phyloP scores from a whole-genome alignment of 2,329 filamentous ascomycete genomes.

The Botrytis paeoniae region DNA sequence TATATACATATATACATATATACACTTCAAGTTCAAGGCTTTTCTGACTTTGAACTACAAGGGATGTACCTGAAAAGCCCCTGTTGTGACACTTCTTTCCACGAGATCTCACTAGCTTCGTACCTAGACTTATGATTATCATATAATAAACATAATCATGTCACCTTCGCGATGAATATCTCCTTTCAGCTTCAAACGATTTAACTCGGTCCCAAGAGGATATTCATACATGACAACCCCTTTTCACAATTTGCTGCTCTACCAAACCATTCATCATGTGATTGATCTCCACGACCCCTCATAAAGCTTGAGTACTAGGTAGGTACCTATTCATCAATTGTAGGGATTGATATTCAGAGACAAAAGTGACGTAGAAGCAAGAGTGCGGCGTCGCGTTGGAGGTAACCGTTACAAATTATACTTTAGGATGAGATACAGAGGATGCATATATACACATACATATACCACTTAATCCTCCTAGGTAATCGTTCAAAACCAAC shows the following conservation, averaged over 20 bases:
- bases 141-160: not conserved
- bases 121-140: not conserved
- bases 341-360: not conserved
- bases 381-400: slow-evolving; percentile 2
- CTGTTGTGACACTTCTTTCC: not conserved
- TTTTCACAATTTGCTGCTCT: not conserved
- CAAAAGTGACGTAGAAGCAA: slow-evolving; percentile 14
- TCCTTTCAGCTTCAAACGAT: not conserved
- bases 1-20: not conserved
- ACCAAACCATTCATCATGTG: slow-evolving; percentile 1
- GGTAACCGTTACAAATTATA: not conserved
- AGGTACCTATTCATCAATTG: not conserved
- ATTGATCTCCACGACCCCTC: slow-evolving; percentile 9
- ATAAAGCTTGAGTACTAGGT: not conserved
- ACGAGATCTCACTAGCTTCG: not conserved
- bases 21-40: not conserved
- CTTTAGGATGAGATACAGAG: not conserved
- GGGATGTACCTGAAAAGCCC: not conserved
- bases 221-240: not conserved
- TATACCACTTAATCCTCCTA: not conserved
- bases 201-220: not conserved
- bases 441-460: not conserved
- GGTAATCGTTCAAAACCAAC: not conserved
- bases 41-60: not conserved
- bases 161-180: not conserved